Conservation (phyloP, 768 basidiomycete genomes). For the Lyophyllum semitale region DNA sequence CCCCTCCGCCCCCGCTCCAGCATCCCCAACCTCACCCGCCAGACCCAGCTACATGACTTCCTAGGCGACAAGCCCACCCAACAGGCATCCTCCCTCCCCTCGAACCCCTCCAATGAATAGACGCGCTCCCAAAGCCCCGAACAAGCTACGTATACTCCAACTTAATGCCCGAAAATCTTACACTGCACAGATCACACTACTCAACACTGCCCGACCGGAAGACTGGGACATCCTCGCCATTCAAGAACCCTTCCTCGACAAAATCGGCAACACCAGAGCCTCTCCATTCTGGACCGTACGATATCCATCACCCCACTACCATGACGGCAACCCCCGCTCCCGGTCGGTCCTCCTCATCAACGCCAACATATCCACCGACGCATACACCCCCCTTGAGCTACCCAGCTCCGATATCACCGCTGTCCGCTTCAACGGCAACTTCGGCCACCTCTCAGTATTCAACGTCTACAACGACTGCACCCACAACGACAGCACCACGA, state of each 20-base stretch:
- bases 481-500: conserved; percentile 5
- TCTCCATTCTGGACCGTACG: conserved; percentile 3
- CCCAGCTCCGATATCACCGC: conserved; percentile 4
- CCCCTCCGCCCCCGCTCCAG: too few relatives aligned
- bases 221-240: conserved; percentile 27
- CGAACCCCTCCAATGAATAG: too few relatives aligned
- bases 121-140: too few relatives aligned
- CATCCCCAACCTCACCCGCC: too few relatives aligned
- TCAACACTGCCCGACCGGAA: conserved; percentile 11
- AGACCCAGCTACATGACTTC: too few relatives aligned
- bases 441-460: neutral
- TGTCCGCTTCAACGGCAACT: neutral
- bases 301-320: neutral
- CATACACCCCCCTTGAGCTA: neutral
- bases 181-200: conserved; percentile 12
- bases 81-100: too few relatives aligned
- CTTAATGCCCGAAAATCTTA: conserved; percentile 28
- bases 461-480: conserved; percentile 8
- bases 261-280: conserved; percentile 10
- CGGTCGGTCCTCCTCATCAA: conserved; percentile 10
- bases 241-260: conserved; percentile 32
- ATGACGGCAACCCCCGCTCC: neutral
- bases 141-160: conserved; percentile 24
- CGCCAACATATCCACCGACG: conserved; percentile 9
- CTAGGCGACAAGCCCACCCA: too few relatives aligned